Base-by-base conservation (phyloP, 305 asterid species). In the Petunia hybrid region DNA sequence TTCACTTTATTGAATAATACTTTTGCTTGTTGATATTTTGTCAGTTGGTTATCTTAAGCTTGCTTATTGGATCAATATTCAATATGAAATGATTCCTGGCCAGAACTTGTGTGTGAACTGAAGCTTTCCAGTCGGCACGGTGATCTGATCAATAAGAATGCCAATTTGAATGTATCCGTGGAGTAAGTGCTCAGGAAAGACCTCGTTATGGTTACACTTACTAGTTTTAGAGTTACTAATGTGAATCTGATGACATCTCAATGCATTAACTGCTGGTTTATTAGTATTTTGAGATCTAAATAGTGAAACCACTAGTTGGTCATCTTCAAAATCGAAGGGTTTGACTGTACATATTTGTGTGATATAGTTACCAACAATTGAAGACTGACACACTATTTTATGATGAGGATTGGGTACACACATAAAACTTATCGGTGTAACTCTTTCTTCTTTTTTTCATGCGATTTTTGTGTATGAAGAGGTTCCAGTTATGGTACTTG, bases 371-470 rank as follows among this genome's bases (percentile, higher is more conserved):
- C 45, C 45, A 36, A 9, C 43, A 63, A 64, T 64, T 38, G 9
- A 64, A 38, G 69, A 64, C 69, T 38, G 70, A 64, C 4, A 1
- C 45, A 63, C 9, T 64, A 64, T 64, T 63, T 64, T 64, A 45
- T 64, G 70, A 64, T 64, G 70, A 64, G 68, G 68, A 6, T n/a
- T 35, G 68, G n/a, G 68, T 36, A 63, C 68, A 36, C 42, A 63
- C n/a, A n/a, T 2, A 36, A 36, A 63, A 4, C 43, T n/a, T 63
- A 63, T n/a, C n/a, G 53, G n/a, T 13, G 51, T 67, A 67, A 40
- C 6, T 67, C 13, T 67, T 67, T 41, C 38, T 40, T 14, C 6
- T n/a, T 67, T 67, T 41, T 40, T 13, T 36, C 53, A 14, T 40
- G 45, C 1, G 53, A 41, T 40, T 67, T 9, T 67, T 67, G 48